Evolutionary conservation across 805 yeast species (phyloP), one percentile per base, ranked within the genome.

Genomic region (Lipomyces sp.): DNA sequence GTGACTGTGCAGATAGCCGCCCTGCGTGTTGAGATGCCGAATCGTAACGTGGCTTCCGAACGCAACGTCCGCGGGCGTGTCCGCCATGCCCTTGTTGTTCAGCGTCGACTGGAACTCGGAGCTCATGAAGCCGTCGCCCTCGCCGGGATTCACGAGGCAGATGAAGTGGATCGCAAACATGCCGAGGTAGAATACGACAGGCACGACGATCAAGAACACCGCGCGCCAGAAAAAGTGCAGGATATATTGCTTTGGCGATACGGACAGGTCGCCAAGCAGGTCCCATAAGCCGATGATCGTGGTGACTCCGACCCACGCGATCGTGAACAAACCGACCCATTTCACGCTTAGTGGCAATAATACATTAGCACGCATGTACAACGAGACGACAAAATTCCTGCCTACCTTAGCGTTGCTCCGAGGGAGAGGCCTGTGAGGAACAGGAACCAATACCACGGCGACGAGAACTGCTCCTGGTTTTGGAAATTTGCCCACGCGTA

Each of bases 1-100:
- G 66, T 87, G 91, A 1, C 96, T 85, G 66, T 88, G 95, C 55
- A 91, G 70, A 65, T 87, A 91, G 1, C 83, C 83, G 19, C 93
- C 95, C 46, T 80, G 63, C 1, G 86, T 80, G 47, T 78, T 75
- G 24, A 69, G 63, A 66, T 91, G 96, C 57, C 91, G 82, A 29
- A 91, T 57, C 18, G 86, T 78, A 22, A 91, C 74, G 0, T 79
- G 73, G 40, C 90, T 79, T 10, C 96, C 96, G 65, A 71, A 82
- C 8, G 81, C 77, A 1, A 90, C 81, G 37, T 80, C 81, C n/a
- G 81, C 81, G 19, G 88, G 83, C 35, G 76, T 68, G 32, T 68
- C 66, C n/a, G 64, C 69, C 51, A 71, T 58, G 19, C 62, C 61
- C 43, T 72, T 69, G 62, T 74, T 73, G 59, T 76, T 64, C 38